phyloP scores from a whole-genome alignment of 768 basidiomycete genomes.

The Pleurotus ostreatus region DNA sequence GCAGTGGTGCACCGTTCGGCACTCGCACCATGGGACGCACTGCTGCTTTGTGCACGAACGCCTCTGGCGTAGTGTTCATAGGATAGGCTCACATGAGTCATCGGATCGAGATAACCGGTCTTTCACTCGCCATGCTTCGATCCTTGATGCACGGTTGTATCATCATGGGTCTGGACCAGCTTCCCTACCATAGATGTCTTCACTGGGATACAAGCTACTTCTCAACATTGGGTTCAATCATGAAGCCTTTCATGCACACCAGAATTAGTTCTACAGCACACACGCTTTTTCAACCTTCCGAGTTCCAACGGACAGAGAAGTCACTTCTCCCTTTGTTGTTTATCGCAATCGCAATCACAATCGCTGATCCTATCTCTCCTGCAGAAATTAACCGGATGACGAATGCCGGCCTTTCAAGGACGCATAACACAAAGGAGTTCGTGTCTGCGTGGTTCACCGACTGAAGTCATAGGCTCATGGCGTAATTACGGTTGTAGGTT shows the following conservation, averaged over 20 bases:
- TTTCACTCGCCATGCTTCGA: conserved; percentile 3
- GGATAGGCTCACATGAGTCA: neutral
- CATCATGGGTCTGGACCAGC: neutral
- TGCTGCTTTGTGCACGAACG: too few species aligned
- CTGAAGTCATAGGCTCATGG: neutral
- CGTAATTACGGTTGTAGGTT: neutral
- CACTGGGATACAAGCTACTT: too few species aligned
- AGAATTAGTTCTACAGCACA: neutral
- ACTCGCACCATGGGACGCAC: too few species aligned
- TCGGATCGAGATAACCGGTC: conserved; percentile 9
- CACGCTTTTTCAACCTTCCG: neutral
- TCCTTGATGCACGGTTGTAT: neutral
- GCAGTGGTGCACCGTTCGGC: too few species aligned
- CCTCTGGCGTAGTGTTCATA: too few species aligned
- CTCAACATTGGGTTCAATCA: too few species aligned
- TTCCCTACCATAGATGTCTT: too few species aligned
- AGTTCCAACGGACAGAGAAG: too few species aligned
- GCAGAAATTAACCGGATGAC: neutral
- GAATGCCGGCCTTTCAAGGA: conserved; percentile 5
- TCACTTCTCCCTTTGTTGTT: neutral
- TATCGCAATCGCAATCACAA: conserved; percentile 4
- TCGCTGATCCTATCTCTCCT: conserved; percentile 3
- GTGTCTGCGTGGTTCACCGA: neutral
- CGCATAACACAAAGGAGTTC: neutral
- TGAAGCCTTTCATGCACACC: neutral